These are phyloP conservation scores for Parascedosporium putredinis DNA, from an alignment of 2,329 filamentous ascomycete genomes.

Conservation along the genomic window DNA sequence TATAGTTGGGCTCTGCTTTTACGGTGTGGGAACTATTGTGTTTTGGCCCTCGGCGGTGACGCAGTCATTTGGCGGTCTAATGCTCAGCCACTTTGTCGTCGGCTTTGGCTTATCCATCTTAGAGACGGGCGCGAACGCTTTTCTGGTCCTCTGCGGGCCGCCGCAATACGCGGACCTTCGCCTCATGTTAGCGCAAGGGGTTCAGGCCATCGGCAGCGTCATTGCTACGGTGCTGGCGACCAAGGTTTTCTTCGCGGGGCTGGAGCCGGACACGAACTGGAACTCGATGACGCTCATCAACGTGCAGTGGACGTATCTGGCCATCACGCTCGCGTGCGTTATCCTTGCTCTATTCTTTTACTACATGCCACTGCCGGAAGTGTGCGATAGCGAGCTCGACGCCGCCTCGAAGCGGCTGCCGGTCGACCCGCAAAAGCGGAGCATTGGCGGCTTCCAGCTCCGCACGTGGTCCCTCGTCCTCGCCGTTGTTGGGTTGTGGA, in stretches of 20 bases:
- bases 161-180: slow-evolving; percentile 63
- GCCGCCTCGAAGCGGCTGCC: slow-evolving; percentile 35
- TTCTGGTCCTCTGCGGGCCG: slow-evolving; percentile 61
- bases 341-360: slow-evolving; percentile 59
- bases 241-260: slow-evolving; percentile 54
- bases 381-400: slow-evolving; percentile 45
- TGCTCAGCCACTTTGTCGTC: slow-evolving; percentile 63
- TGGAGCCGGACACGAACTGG: neutral
- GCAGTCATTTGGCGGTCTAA: slow-evolving; percentile 66
- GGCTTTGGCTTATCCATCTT: slow-evolving; percentile 67
- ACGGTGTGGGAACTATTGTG: slow-evolving; percentile 68
- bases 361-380: slow-evolving; percentile 56
- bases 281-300: slow-evolving; percentile 47
- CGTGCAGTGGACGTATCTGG: slow-evolving; percentile 81
- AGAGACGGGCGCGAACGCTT: slow-evolving; percentile 74
- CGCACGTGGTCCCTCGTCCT: slow-evolving; percentile 52
- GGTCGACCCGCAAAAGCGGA: slow-evolving; percentile 38
- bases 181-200: slow-evolving; percentile 63
- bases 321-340: slow-evolving; percentile 65
- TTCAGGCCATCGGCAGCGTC: slow-evolving; percentile 67
- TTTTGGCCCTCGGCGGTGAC: slow-evolving; percentile 76
- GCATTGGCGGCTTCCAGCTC: slow-evolving; percentile 38
- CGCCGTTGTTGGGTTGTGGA: slow-evolving; percentile 67
- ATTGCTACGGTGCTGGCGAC: slow-evolving; percentile 63
- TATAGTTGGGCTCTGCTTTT: slow-evolving; percentile 65